phyloP scores from a whole-genome alignment of 1,284 basidiomycete genomes.

The Apiotrichum brassicae region DNA sequence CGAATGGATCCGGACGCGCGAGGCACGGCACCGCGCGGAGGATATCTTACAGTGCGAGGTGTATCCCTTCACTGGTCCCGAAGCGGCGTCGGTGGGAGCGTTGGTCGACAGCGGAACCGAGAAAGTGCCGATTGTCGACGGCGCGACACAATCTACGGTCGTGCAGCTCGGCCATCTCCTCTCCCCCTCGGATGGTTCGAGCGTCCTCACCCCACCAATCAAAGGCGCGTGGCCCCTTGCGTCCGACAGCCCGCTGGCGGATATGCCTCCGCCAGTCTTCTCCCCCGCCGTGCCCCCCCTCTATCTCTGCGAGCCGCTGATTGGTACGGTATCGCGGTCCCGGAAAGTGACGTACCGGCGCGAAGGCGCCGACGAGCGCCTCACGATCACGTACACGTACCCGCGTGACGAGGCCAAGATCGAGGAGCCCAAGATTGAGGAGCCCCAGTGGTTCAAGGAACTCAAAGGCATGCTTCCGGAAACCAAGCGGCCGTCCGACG shows the following conservation, averaged over 20 bases:
- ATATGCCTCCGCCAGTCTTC: constrained; percentile 8
- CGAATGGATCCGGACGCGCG: background rate
- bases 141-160: background rate
- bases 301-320: constrained; percentile 15
- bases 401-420: background rate
- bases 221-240: constrained; percentile 2
- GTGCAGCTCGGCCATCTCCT: constrained; percentile 12
- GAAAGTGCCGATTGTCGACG: background rate
- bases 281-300: constrained; percentile 14
- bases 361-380: background rate
- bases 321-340: background rate
- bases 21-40: constrained; percentile 2
- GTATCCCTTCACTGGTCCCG: too few species aligned
- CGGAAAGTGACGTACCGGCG: constrained; percentile 15
- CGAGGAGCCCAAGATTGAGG: background rate
- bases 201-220: constrained; percentile 3
- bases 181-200: background rate
- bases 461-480: constrained; percentile 2
- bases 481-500: background rate
- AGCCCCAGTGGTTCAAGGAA: constrained; percentile 9
- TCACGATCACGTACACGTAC: constrained; percentile 9
- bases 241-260: background rate
- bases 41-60: too few species aligned
- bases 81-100: background rate
- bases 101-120: background rate